Percentiles rank a stretch among this genome's conserved stretches.
Evolutionary conservation across 208 protist genomes (phyloP).

Genomic region (Wallacemonas sp.): DNA sequence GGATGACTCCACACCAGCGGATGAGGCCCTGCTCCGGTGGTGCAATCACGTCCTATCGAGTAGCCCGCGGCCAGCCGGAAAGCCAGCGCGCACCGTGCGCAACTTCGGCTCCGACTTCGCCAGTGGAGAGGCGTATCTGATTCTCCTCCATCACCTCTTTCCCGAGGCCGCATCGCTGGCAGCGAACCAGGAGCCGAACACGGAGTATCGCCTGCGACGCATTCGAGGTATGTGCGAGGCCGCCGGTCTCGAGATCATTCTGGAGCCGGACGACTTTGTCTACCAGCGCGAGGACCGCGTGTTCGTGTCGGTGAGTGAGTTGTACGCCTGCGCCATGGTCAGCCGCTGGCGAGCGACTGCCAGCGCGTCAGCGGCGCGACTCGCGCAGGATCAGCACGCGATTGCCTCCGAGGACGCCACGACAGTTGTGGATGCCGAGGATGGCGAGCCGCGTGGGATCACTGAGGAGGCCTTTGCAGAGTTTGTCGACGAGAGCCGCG

Average conservation of each 20-base stretch:
- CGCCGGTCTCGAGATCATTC: conserved; percentile 38
- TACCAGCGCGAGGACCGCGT: conserved; percentile 73
- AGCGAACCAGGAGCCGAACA: conserved; percentile 30
- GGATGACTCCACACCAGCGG: conserved; percentile 8
- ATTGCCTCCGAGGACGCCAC: neutral
- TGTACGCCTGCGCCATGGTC: conserved; percentile 32
- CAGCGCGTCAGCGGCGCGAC: conserved; percentile 14
- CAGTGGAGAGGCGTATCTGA: conserved; percentile 57
- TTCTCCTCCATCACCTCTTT: conserved; percentile 61
- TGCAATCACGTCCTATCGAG: conserved; percentile 49
- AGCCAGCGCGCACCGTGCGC: conserved; percentile 20
- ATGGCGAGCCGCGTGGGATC: neutral
- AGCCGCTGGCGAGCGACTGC: conserved; percentile 4
- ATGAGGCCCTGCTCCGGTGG: conserved; percentile 57
- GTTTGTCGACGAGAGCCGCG: conserved; percentile 11
- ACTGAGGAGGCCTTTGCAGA: conserved; percentile 13
- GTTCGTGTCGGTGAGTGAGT: conserved; percentile 49
- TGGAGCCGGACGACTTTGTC: conserved; percentile 63
- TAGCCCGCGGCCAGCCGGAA: conserved; percentile 9
- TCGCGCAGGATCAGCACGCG: conserved; percentile 8
- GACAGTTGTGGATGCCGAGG: neutral
- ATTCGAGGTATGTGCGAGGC: conserved; percentile 43
- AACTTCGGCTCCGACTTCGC: conserved; percentile 69
- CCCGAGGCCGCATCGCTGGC: conserved; percentile 28
- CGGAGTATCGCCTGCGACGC: conserved; percentile 45